Evolutionary conservation across 495 filamentous ascomycete genomes (phyloP).

Genomic region (Hypoxylon lienhwacheense): DNA sequence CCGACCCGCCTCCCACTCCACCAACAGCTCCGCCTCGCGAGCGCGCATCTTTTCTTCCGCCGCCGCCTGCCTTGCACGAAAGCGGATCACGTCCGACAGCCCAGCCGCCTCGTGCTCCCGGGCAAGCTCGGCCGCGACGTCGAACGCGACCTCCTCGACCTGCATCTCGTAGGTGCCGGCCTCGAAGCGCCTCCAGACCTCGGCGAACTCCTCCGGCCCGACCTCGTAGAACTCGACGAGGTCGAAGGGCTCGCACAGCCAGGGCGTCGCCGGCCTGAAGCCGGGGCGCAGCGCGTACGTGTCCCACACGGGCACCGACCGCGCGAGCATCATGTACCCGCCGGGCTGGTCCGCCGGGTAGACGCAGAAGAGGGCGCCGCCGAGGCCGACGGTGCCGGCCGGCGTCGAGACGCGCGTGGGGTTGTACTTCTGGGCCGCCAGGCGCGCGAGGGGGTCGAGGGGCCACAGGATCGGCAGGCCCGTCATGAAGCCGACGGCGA

Average conservation of each 20-base stretch:
- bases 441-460: constrained; percentile 55
- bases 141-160: constrained; percentile 10
- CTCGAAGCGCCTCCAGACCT: constrained; percentile 45
- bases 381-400: constrained; percentile 57
- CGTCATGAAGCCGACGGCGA: constrained; percentile 61
- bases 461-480: constrained; percentile 58
- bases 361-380: constrained; percentile 56
- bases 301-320: constrained; percentile 59
- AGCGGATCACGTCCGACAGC: constrained; percentile 1
- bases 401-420: constrained; percentile 61
- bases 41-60: constrained; percentile 43
- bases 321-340: constrained; percentile 59
- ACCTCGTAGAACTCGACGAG: constrained; percentile 59
- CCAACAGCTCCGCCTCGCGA: constrained; percentile 45
- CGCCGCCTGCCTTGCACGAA: constrained; percentile 15
- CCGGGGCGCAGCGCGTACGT: constrained; percentile 53
- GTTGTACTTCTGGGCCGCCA: constrained; percentile 62
- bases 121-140: constrained; percentile 12
- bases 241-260: constrained; percentile 63
- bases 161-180: constrained; percentile 40
- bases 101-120: constrained; percentile 5
- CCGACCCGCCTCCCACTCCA: constrained; percentile 43
- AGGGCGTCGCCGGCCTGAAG: constrained; percentile 49
- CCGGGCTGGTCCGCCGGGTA: constrained; percentile 63
- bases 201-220: constrained; percentile 50